phyloP scores from a whole-genome alignment of 345 rosid genomes.

The Leavenworthia alabamica region DNA sequence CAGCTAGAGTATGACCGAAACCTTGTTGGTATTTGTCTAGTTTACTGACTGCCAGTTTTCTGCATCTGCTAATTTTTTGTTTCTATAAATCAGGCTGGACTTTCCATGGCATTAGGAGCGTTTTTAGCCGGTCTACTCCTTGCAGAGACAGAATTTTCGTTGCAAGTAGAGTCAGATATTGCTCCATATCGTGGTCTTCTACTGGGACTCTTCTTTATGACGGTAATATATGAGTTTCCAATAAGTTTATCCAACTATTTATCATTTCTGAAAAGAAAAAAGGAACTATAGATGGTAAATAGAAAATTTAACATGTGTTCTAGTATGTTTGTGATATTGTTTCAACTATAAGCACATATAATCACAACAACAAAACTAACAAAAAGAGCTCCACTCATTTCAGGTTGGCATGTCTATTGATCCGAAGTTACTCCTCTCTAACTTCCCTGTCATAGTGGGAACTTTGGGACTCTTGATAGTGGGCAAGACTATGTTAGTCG shows the following conservation, averaged over 20 bases:
- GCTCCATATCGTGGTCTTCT: conserved; percentile 99
- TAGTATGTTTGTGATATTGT: not conserved
- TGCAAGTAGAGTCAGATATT: conserved; percentile 99
- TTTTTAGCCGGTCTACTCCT: conserved; percentile 98
- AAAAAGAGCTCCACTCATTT: conserved; percentile 25
- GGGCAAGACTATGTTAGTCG: conserved; percentile 77
- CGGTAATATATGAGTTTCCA: conserved; percentile 45
- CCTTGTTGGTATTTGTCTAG: conserved; percentile 20
- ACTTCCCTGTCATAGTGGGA: conserved; percentile 76
- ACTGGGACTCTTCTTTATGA: conserved; percentile 99
- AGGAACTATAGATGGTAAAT: not conserved
- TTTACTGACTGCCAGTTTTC: not conserved
- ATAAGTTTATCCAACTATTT: not conserved
- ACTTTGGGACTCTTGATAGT: conserved; percentile 72
- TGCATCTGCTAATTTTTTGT: not conserved
- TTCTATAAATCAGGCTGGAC: conserved; percentile 75
- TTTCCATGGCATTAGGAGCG: conserved; percentile 98
- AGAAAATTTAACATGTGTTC: not conserved
- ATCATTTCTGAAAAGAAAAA: conserved; percentile 1
- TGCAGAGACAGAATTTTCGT: conserved; percentile 98
- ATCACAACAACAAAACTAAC: conserved; percentile 26
- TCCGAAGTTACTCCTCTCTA: conserved; percentile 87
- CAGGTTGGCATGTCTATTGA: conserved; percentile 99
- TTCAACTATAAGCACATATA: not conserved
- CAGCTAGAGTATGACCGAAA: conserved; percentile 74